Conservation (phyloP, 2,329 filamentous ascomycete species). For the Scedosporium dehoogii region DNA sequence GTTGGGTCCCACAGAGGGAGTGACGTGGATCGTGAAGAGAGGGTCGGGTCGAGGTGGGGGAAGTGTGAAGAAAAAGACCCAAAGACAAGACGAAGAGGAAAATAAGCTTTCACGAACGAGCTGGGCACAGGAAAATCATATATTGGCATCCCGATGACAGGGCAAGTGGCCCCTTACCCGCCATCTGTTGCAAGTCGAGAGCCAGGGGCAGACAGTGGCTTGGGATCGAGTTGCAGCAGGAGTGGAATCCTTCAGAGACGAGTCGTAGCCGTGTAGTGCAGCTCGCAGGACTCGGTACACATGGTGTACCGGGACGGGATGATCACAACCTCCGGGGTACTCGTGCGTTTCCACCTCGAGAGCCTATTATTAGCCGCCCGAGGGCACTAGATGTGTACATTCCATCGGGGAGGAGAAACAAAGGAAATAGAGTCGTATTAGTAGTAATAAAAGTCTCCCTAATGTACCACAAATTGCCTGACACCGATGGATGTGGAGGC, state of each 20-base stretch:
- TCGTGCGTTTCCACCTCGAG: neutral
- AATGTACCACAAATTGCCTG: neutral
- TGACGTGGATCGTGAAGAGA: too few species aligned
- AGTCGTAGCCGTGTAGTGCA: neutral
- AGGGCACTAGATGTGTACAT: neutral
- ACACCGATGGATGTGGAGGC: neutral
- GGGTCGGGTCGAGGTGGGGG: neutral
- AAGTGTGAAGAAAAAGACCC: neutral
- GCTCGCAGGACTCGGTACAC: neutral
- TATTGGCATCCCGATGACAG: neutral
- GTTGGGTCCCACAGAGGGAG: too few species aligned
- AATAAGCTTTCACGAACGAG: neutral
- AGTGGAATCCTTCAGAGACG: neutral
- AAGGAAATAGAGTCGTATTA: neutral
- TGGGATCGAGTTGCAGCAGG: neutral
- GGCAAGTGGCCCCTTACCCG: neutral
- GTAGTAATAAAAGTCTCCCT: neutral
- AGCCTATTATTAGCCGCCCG: neutral
- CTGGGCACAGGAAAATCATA: neutral
- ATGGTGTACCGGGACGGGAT: neutral
- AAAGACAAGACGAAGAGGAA: neutral
- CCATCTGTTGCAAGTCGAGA: neutral
- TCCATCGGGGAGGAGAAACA: neutral
- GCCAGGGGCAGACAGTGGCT: neutral
- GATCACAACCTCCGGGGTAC: neutral